These are phyloP conservation scores for Apophysomyces sp. DNA, from an alignment of 371 early-diverging fungal species.

Conservation along the genomic window DNA sequence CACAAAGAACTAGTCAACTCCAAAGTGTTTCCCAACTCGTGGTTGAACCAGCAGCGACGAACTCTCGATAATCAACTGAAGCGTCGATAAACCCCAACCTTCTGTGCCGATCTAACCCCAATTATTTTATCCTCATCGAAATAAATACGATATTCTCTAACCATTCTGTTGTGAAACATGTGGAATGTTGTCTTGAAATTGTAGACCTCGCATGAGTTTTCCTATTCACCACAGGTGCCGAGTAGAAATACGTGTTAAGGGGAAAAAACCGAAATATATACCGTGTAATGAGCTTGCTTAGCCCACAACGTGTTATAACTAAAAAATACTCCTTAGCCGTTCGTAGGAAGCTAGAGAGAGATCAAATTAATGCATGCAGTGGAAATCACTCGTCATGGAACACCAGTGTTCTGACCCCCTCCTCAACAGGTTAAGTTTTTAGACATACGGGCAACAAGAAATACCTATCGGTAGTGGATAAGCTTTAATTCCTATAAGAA, in stretches of 20 bases:
- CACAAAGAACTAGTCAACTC: slow-evolving; percentile 45
- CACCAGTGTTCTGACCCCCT: too few relatives aligned
- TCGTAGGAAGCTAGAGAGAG: not conserved
- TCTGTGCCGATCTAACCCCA: not conserved
- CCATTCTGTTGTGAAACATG: not conserved
- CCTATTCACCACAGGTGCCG: too few relatives aligned
- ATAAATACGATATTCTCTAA: not conserved
- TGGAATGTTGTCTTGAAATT: not conserved
- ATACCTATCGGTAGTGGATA: too few relatives aligned
- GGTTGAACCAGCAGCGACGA: slow-evolving; percentile 72
- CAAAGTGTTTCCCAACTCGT: slow-evolving; percentile 60
- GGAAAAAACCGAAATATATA: not conserved
- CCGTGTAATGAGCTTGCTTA: not conserved
- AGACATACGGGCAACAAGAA: too few relatives aligned
- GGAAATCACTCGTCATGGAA: not conserved
- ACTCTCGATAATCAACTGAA: slow-evolving; percentile 59
- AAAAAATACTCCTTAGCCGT: not conserved
- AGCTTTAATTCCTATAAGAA: too few relatives aligned
- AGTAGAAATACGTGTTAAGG: not conserved
- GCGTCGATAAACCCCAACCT: slow-evolving; percentile 29
- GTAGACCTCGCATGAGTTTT: too few relatives aligned
- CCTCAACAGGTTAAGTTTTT: too few relatives aligned
- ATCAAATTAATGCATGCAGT: not conserved
- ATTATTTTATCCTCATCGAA: not conserved
- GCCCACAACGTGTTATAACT: not conserved